A percentile compares a stretch with the other conserved stretches of the same genome.
These are phyloP conservation scores for Leishmania gerbilli DNA, from an alignment of 208 protist species.

Conservation along the genomic window DNA sequence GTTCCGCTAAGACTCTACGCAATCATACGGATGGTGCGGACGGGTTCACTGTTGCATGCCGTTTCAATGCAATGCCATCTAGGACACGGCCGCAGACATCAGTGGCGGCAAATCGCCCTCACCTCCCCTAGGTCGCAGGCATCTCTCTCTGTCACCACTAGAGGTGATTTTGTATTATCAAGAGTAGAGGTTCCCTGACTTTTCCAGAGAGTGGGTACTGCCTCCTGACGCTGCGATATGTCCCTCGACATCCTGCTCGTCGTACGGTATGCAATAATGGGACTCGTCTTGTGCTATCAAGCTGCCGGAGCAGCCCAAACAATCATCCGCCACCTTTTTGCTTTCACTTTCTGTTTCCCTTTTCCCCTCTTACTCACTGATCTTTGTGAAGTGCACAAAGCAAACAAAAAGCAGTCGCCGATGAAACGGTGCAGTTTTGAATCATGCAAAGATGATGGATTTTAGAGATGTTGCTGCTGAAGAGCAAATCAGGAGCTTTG, in stretches of 20 bases:
- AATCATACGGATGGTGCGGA: not conserved
- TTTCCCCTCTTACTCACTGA: not conserved
- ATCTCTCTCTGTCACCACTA: not conserved
- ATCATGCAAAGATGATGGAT: conserved; percentile 18
- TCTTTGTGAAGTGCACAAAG: not conserved
- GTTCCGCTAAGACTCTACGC: not conserved
- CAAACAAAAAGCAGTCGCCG: not conserved
- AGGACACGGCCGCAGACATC: not conserved
- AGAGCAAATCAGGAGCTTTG: conserved; percentile 21
- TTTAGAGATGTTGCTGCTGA: conserved; percentile 31
- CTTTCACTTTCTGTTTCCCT: not conserved
- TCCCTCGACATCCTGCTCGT: no score
- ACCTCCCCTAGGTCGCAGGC: not conserved
- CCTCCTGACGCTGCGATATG: no score
- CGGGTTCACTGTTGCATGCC: not conserved
- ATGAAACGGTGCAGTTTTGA: not conserved
- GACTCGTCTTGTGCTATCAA: not conserved
- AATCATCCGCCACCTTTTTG: conserved; percentile 11
- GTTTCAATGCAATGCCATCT: not conserved
- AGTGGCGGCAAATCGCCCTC: not conserved
- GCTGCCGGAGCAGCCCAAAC: not conserved
- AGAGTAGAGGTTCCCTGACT: not conserved
- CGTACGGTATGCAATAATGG: not conserved
- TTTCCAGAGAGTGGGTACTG: not conserved
- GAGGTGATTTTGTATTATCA: not conserved